Evolutionary conservation across 345 rosid species (phyloP).

Genomic region (Raphanus sativus): DNA sequence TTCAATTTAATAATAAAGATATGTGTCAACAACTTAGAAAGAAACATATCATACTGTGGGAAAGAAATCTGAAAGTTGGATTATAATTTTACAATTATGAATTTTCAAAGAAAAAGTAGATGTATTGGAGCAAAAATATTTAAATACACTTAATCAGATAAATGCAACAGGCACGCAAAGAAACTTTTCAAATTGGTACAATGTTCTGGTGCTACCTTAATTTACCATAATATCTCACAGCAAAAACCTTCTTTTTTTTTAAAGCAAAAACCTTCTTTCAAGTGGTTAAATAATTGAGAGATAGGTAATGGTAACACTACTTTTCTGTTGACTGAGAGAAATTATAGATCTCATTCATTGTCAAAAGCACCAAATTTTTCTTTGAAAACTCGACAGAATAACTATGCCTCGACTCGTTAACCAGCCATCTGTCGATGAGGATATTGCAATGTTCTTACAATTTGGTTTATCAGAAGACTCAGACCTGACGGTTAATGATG

Average conservation of each 20-base stretch:
- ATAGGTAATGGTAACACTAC: not conserved
- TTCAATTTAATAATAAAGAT: too few relatives aligned
- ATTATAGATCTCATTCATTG: not conserved
- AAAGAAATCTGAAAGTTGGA: not conserved
- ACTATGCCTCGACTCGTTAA: slow-evolving; percentile 13
- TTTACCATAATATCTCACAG: not conserved
- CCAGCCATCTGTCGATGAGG: slow-evolving; percentile 17
- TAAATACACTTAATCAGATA: not conserved
- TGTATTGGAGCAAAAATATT: not conserved
- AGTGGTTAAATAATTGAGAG: not conserved
- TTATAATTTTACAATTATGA: not conserved
- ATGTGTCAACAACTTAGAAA: not conserved
- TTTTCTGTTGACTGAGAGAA: not conserved
- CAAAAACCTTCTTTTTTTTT: not conserved
- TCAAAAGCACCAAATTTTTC: not conserved
- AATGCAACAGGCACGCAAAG: not conserved
- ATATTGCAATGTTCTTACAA: slow-evolving; percentile 26
- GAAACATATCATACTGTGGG: not conserved
- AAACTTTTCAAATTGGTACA: not conserved
- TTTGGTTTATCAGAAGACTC: slow-evolving; percentile 11
- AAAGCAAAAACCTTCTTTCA: not conserved
- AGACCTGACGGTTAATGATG: slow-evolving; percentile 10
- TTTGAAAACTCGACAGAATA: not conserved
- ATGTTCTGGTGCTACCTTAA: not conserved
- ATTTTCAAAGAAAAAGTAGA: not conserved